phyloP scores from a whole-genome alignment of 1,284 basidiomycete genomes.

The Microbotryum silenes-acaulis region DNA sequence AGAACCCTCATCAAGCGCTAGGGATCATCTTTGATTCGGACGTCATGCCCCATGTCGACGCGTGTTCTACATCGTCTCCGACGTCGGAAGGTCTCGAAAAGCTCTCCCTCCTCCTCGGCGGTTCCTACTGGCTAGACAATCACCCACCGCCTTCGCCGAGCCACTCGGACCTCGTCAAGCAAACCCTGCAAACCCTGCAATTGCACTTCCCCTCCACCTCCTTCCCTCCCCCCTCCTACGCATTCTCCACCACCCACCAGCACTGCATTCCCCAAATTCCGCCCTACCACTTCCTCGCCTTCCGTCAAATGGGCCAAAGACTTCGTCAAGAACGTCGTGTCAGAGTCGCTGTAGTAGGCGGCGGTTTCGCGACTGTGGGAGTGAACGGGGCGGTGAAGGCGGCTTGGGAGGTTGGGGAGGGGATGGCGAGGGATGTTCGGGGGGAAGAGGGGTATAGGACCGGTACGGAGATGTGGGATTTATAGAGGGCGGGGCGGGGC shows the following conservation, averaged over 20 bases:
- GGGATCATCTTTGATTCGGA: slow-evolving; percentile 57
- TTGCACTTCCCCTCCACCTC: slow-evolving; percentile 47
- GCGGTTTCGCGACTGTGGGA: slow-evolving; percentile 80
- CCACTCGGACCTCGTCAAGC: slow-evolving; percentile 21
- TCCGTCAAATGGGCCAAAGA: slow-evolving; percentile 52
- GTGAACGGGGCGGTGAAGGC: slow-evolving; percentile 71
- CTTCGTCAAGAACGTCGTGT: slow-evolving; percentile 51
- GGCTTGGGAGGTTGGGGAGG: slow-evolving; percentile 52
- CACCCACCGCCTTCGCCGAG: slow-evolving; percentile 39
- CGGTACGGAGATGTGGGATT: slow-evolving; percentile 24
- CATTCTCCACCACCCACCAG: slow-evolving; percentile 52
- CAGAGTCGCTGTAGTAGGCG: slow-evolving; percentile 67
- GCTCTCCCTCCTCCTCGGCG: slow-evolving; percentile 86
- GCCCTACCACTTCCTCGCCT: slow-evolving; percentile 55
- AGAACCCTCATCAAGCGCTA: slow-evolving; percentile 38
- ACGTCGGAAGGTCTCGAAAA: slow-evolving; percentile 47
- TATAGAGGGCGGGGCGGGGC: no score
- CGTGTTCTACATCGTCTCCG: no score
- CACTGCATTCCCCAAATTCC: slow-evolving; percentile 70
- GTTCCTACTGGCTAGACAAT: slow-evolving; percentile 52
- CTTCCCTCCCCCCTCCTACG: slow-evolving; percentile 55
- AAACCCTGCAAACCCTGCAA: slow-evolving; percentile 46
- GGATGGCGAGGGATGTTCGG: slow-evolving; percentile 31
- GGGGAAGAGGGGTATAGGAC: slow-evolving; percentile 3
- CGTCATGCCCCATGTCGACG: slow-evolving; percentile 39